Conservation (phyloP, 148 eudicot species). For the Silene conica region DNA sequence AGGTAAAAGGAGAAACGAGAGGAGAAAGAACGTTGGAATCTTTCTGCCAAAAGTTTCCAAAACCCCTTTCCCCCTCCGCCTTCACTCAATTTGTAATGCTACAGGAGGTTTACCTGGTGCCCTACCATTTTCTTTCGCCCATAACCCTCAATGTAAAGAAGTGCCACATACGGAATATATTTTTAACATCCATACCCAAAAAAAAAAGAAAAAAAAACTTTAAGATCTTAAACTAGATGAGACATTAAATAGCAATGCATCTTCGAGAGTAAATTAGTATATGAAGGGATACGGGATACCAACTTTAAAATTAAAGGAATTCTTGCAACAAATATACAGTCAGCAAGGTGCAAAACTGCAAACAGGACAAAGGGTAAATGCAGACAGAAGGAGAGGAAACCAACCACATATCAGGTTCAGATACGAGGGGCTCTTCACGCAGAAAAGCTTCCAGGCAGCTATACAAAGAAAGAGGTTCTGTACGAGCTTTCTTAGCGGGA, state of each 20-base stretch:
- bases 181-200: too few relatives aligned
- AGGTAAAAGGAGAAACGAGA: not conserved
- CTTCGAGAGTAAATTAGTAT: not conserved
- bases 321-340: not conserved
- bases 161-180: too few relatives aligned
- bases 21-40: not conserved
- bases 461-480: constrained; percentile 87
- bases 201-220: too few relatives aligned
- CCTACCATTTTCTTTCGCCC: too few relatives aligned
- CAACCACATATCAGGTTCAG: constrained; percentile 98
- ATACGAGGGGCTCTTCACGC: constrained; percentile 95
- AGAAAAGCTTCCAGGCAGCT: constrained; percentile 92
- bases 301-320: not conserved
- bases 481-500: constrained; percentile 76
- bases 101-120: too few relatives aligned
- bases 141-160: too few relatives aligned
- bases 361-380: not conserved
- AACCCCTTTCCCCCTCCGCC: not conserved
- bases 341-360: not conserved
- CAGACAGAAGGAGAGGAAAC: constrained; percentile 26
- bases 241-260: not conserved
- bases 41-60: not conserved
- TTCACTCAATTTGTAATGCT: too few relatives aligned
- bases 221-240: too few relatives aligned
- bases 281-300: not conserved